phyloP scores from a whole-genome alignment of 192 early-diverging fungal species.

The Coemansia biformis region DNA sequence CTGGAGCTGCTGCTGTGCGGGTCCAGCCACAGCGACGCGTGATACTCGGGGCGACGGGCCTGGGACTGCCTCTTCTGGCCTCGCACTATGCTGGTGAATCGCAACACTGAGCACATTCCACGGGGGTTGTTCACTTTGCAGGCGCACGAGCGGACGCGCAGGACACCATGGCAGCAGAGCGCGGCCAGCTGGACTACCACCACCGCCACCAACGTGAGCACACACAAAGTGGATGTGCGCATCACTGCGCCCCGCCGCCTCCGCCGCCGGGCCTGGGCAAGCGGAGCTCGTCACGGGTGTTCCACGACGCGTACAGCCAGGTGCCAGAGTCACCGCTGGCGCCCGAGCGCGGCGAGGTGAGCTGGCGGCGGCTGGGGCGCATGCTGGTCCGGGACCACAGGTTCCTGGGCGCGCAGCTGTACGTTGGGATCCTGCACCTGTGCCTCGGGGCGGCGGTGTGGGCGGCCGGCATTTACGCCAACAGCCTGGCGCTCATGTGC shows the following conservation, averaged over 20 bases:
- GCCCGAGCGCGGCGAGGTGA: conserved; percentile 1
- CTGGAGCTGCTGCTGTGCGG: too few species aligned
- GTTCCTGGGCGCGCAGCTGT: conserved; percentile 25
- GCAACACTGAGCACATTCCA: too few species aligned
- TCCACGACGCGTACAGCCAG: conserved; percentile 9
- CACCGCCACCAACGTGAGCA: not conserved
- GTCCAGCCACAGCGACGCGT: too few species aligned
- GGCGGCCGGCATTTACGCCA: conserved; percentile 17
- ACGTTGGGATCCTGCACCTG: conserved; percentile 15
- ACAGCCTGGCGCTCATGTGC: conserved; percentile 29
- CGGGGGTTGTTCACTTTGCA: too few species aligned
- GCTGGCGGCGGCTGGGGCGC: conserved; percentile 27
- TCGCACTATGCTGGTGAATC: not conserved
- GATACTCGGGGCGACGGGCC: too few species aligned
- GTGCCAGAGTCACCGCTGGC: not conserved
- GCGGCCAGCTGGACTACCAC: not conserved
- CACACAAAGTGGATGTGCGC: too few species aligned
- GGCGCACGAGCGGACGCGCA: not conserved
- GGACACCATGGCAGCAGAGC: not conserved
- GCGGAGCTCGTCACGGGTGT: conserved; percentile 6
- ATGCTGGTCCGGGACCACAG: conserved; percentile 18
- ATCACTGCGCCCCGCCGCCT: not conserved
- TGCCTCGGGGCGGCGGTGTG: conserved; percentile 13
- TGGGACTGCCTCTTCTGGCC: not conserved
- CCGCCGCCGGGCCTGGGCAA: not conserved